Percentiles rank a stretch among this genome's conserved stretches.
Conservation (phyloP, 2,329 filamentous ascomycete species). For the Talaromyces islandicus region DNA sequence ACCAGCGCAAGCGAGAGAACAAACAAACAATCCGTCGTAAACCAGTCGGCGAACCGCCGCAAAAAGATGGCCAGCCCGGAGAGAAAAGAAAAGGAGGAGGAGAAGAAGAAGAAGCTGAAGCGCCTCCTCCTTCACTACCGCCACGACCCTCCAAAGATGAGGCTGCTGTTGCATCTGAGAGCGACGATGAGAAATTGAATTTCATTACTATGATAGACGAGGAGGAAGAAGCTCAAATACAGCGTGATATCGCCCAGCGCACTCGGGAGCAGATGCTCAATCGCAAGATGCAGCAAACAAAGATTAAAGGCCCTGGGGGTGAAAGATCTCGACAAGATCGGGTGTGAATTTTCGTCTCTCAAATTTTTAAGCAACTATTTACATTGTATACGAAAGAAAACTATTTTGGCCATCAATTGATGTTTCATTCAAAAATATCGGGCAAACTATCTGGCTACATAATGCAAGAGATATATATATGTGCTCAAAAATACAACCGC, state of each 20-base stretch:
- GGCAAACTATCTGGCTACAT: not conserved
- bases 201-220: slow-evolving; percentile 11
- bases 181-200: slow-evolving; percentile 2
- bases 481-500: not conserved
- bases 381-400: not conserved
- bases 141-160: not conserved
- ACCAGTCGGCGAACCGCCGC: not conserved
- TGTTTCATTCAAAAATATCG: not conserved
- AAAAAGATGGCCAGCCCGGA: not conserved
- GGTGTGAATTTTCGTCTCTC: not conserved
- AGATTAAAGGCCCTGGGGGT: not conserved
- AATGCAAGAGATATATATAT: not conserved
- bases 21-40: slow-evolving; percentile 2
- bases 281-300: slow-evolving; percentile 11
- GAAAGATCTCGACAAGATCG: not conserved
- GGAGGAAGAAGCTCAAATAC: slow-evolving; percentile 20
- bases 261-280: slow-evolving; percentile 24
- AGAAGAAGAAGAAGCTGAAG: no score
- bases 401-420: not conserved
- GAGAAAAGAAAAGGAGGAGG: no score
- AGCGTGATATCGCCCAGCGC: slow-evolving; percentile 23
- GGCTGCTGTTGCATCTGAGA: not conserved
- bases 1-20: slow-evolving; percentile 23
- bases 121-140: not conserved
- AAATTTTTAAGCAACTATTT: not conserved